A percentile compares a stretch with the other conserved stretches of the same genome.
Evolutionary conservation across 2,329 filamentous ascomycete genomes (phyloP).

Genomic region (Apiospora kogelbergensis): DNA sequence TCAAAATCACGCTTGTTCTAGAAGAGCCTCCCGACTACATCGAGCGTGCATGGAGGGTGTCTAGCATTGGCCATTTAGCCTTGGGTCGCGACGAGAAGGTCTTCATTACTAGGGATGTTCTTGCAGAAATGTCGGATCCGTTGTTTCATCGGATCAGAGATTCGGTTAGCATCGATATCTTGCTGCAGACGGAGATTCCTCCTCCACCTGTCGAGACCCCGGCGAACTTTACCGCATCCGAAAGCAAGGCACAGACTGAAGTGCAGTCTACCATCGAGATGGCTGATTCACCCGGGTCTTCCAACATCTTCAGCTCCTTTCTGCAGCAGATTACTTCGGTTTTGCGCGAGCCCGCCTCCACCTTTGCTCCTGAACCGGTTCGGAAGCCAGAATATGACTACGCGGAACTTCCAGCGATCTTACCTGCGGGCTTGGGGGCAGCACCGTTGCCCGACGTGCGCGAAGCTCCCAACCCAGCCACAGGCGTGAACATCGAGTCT

Average conservation of each 20-base stretch:
- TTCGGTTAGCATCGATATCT: constrained; percentile 68
- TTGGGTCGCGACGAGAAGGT: constrained; percentile 88
- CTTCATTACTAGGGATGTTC: constrained; percentile 73
- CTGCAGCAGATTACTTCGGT: constrained; percentile 47
- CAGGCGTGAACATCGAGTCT: constrained; percentile 35
- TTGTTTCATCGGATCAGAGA: constrained; percentile 81
- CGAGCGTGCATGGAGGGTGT: constrained; percentile 65
- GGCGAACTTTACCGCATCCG: constrained; percentile 27
- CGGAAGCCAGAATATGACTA: constrained; percentile 35
- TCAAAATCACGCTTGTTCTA: constrained; percentile 66
- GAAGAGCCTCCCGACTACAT: constrained; percentile 48
- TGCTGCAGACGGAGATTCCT: constrained; percentile 53
- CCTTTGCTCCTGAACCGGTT: constrained; percentile 35
- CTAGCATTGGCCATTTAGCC: constrained; percentile 76
- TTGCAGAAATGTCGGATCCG: constrained; percentile 76
- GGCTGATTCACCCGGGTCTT: constrained; percentile 14
- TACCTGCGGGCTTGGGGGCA: constrained; percentile 57
- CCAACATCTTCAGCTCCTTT: constrained; percentile 40
- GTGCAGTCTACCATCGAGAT: constrained; percentile 21
- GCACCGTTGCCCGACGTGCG: constrained; percentile 67
- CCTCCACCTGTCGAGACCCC: constrained; percentile 6
- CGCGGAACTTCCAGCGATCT: constrained; percentile 54
- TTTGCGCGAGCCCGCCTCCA: constrained; percentile 42
- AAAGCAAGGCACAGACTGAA: constrained; percentile 28
- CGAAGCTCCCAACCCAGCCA: constrained; percentile 50